phyloP scores from a whole-genome alignment of 805 yeast species.

The Wickerhamiella spandovensis region DNA sequence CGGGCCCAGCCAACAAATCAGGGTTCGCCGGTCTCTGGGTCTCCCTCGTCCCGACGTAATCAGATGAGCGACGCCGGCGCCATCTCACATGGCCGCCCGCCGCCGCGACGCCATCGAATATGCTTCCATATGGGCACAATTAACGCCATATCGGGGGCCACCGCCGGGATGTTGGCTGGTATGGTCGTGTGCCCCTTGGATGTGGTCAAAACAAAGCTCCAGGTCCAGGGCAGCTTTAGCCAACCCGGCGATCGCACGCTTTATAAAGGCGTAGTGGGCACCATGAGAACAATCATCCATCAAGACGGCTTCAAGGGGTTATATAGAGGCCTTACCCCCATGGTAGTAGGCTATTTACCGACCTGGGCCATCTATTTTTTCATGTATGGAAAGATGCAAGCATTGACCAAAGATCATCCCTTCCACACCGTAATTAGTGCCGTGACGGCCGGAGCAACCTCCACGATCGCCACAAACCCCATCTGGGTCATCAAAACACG shows the following conservation, averaged over 20 bases:
- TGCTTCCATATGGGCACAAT: slow-evolving; percentile 23
- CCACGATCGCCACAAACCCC: slow-evolving; percentile 81
- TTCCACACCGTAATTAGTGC: slow-evolving; percentile 41
- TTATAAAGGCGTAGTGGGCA: slow-evolving; percentile 29
- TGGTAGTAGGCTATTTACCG: slow-evolving; percentile 85
- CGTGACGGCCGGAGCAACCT: slow-evolving; percentile 74
- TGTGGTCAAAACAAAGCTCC: slow-evolving; percentile 86
- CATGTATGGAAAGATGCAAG: slow-evolving; percentile 49
- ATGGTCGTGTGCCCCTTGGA: slow-evolving; percentile 87
- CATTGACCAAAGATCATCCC: slow-evolving; percentile 7
- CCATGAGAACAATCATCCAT: slow-evolving; percentile 47
- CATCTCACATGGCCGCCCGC: background rate
- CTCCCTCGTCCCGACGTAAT: background rate
- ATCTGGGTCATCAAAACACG: slow-evolving; percentile 92
- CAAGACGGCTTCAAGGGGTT: slow-evolving; percentile 79
- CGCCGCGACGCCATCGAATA: background rate
- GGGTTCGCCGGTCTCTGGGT: background rate
- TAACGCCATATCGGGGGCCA: slow-evolving; percentile 77
- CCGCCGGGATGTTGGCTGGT: slow-evolving; percentile 88
- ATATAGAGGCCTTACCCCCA: slow-evolving; percentile 86
- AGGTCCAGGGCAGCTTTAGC: slow-evolving; percentile 60
- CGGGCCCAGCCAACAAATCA: background rate
- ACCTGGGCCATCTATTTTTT: slow-evolving; percentile 96
- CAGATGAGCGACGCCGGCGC: background rate
- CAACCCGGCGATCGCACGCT: slow-evolving; percentile 1